Base-by-base conservation (phyloP, 345 rosid species). In the Eucalyptus caleyi region DNA sequence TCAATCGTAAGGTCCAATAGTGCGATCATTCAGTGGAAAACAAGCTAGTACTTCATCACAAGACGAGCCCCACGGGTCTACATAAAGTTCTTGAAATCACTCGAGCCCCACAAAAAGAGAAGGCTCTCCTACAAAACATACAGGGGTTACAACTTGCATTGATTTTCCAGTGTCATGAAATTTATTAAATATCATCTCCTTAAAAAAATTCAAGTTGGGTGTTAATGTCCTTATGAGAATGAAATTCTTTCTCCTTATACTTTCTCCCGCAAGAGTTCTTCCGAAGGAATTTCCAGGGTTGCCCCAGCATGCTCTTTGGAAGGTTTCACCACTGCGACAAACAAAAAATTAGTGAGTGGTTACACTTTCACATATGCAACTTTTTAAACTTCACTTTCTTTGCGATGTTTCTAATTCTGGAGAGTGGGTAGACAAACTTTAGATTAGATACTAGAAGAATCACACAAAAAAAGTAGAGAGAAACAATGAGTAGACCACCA, bases 241-340 rank as follows among this genome's bases (percentile, higher is more conserved):
- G 54, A 27, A 44, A 37, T 53, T 89, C 45, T 56, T 51, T 87
- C 59, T 88, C 80, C 90, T 95, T 90, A 93, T 27, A 88, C 92
- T 34, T 95, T 91, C 91, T 94, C 95, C 80, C 91, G 89, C 77
- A 97, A 92, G 90, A 93, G 91, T 82, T 94, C 97, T 69, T 97
- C 99, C 13, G 98, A 92, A 53, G 99, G 97, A 89, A 95, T 89
- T 94, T 97, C 99, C 77, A 97, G 94, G 11, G 98, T 97, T 54
- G 95, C 97, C 90, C 98, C 99, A 9, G 96, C 98, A 88, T 97
- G 96, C 49, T 95, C 97, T 87, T 93, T 94, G 80, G 91, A 91
- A 37, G 99, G 94, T 93, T 95, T 97, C 93, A 97, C 93, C 94
- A 94, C 98, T 97, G 94, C 94, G 90, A 18, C 72, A 47, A 89